phyloP scores from a whole-genome alignment of 306 rosid species.

The Alnus rubra region DNA sequence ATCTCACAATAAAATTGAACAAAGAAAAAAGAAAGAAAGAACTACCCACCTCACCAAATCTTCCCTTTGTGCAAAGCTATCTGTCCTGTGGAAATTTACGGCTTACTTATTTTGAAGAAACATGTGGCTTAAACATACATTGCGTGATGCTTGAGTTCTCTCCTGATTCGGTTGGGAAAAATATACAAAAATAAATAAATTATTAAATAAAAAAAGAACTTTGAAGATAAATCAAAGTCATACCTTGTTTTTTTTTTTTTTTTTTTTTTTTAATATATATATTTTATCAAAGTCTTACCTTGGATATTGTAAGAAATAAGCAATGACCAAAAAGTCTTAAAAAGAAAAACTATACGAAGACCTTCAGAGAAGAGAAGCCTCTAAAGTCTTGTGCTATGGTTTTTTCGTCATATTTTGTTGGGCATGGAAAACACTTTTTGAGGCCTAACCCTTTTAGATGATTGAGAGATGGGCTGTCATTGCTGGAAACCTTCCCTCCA shows the following conservation, averaged over 20 bases:
- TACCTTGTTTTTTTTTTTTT: neutral
- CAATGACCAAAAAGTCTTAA: neutral
- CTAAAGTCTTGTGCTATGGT: too few species aligned
- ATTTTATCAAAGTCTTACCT: neutral
- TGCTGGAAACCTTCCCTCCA: neutral
- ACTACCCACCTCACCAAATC: too few species aligned
- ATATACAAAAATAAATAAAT: neutral
- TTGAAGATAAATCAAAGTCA: neutral
- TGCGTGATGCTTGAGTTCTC: neutral
- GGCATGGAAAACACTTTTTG: neutral
- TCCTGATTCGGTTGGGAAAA: neutral
- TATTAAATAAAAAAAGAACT: neutral
- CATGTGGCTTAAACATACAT: neutral
- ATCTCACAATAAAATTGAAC: too few species aligned
- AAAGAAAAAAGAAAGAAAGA: too few species aligned
- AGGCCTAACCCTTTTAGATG: neutral
- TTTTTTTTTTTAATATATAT: too few species aligned
- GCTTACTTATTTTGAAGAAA: neutral
- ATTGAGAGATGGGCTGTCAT: constrained; percentile 4
- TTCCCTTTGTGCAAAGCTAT: neutral
- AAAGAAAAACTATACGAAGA: neutral
- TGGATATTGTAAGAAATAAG: neutral
- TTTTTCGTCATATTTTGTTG: neutral
- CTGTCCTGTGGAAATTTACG: neutral
- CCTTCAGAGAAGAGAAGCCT: neutral